phyloP scores from a whole-genome alignment of 2,329 filamentous ascomycete species.

The Arthrinium puccinioides region DNA sequence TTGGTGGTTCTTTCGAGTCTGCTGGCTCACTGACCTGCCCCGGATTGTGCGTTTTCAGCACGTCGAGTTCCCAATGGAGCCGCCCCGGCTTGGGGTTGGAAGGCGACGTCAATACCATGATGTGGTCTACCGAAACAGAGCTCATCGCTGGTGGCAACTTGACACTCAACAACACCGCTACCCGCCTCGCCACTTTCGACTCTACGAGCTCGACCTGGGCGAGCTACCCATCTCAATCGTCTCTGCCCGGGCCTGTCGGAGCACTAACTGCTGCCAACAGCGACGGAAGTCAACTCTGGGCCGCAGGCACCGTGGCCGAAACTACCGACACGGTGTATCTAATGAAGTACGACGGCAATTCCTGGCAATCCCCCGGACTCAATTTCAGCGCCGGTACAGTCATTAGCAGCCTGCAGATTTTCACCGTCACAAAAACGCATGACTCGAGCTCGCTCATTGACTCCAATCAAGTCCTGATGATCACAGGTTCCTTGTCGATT shows the following conservation, averaged over 20 bases:
- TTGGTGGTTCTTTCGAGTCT: slow-evolving; percentile 76
- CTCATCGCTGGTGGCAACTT: slow-evolving; percentile 76
- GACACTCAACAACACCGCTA: slow-evolving; percentile 54
- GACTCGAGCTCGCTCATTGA: slow-evolving; percentile 56
- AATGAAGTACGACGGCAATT: slow-evolving; percentile 70
- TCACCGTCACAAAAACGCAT: slow-evolving; percentile 65
- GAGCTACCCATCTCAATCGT: slow-evolving; percentile 50
- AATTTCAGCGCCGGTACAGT: slow-evolving; percentile 57
- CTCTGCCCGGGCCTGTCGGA: slow-evolving; percentile 73
- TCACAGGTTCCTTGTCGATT: slow-evolving; percentile 77
- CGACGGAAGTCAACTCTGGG: slow-evolving; percentile 72
- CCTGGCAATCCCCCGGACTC: slow-evolving; percentile 60
- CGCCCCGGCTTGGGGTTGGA: slow-evolving; percentile 65
- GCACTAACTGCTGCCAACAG: slow-evolving; percentile 67
- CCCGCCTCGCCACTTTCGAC: slow-evolving; percentile 68
- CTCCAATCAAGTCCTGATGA: slow-evolving; percentile 63
- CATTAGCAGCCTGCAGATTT: slow-evolving; percentile 75
- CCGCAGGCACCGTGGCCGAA: slow-evolving; percentile 57
- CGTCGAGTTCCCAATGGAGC: slow-evolving; percentile 66
- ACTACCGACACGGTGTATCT: slow-evolving; percentile 70
- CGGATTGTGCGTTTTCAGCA: slow-evolving; percentile 73
- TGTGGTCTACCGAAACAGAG: slow-evolving; percentile 67
- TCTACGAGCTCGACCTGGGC: slow-evolving; percentile 60
- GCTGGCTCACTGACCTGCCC: slow-evolving; percentile 80
- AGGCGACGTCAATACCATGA: slow-evolving; percentile 64